Conservation (phyloP, 805 yeast genomes). For the Priceomyces medius region DNA sequence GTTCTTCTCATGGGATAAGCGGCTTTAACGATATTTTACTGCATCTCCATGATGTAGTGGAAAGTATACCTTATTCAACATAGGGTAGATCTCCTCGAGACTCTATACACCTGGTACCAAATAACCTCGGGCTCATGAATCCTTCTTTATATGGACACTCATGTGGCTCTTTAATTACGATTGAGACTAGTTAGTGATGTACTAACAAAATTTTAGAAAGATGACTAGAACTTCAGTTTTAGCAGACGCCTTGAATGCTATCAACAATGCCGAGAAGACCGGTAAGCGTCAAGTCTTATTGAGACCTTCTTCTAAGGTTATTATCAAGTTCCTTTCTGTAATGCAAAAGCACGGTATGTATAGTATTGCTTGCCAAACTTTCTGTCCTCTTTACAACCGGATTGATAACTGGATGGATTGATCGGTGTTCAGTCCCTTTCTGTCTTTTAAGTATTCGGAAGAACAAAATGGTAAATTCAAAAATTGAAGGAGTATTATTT, state of each 20-base stretch:
- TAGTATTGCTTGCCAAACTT: slow-evolving; percentile 3
- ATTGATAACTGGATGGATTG: slow-evolving; percentile 99
- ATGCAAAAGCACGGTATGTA: slow-evolving; percentile 82
- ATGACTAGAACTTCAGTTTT: slow-evolving; percentile 98
- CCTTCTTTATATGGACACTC: slow-evolving; percentile 37
- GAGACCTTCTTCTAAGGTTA: slow-evolving; percentile 98
- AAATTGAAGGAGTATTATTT: slow-evolving; percentile 43
- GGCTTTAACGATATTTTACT: slow-evolving; percentile 7
- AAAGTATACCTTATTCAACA: slow-evolving; percentile 15
- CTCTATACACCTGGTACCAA: slow-evolving; percentile 24
- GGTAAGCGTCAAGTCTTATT: slow-evolving; percentile 98
- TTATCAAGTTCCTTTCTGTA: slow-evolving; percentile 92
- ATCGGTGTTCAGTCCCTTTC: slow-evolving; percentile 83
- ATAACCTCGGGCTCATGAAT: slow-evolving; percentile 28
- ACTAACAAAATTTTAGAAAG: slow-evolving; percentile 25
- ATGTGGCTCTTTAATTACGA: slow-evolving; percentile 25
- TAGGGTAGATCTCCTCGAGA: slow-evolving; percentile 18
- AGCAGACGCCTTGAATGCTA: slow-evolving; percentile 97
- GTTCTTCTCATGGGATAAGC: background rate
- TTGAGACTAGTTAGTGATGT: slow-evolving; percentile 4
- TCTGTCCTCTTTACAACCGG: slow-evolving; percentile 49
- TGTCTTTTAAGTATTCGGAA: slow-evolving; percentile 98
- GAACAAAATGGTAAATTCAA: slow-evolving; percentile 36
- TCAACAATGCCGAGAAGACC: slow-evolving; percentile 98
- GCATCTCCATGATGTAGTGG: slow-evolving; percentile 1